Base-by-base conservation (phyloP, 1,284 basidiomycete species). In the Microbotryum lychnidis-dioicae region DNA sequence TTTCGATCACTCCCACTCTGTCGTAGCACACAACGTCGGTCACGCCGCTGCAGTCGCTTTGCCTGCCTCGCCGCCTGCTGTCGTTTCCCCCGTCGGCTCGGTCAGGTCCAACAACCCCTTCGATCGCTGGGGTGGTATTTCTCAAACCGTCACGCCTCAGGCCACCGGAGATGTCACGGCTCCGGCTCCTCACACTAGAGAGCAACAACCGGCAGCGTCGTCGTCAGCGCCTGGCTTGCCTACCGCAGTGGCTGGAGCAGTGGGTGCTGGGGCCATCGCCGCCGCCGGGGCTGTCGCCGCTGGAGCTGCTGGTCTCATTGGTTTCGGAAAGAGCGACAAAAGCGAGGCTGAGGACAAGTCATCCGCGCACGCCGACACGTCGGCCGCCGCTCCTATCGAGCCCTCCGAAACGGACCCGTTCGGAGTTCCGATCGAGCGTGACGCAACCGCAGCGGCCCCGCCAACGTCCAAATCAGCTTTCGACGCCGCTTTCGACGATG, bases 41-140 rank as follows among this genome's bases (percentile, higher is more conserved):
- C 27, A 60, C 48, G 58, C 63, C 12, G 82, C 84, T 9, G 76
- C 80, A 6, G 82, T 86, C 9, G 82, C 87, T 3, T 78, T 90
- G 16, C 89, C 88, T 1, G 72, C 76, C 14, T 85, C 87, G 0
- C 87, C 89, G 31, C 70, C 71, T 75, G 68, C 70, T 63, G 80
- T 71, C 65, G 75, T 66, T 60, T 74, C 65, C 54, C 80, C 76
- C 9, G 78, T 72, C 27, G 72, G 72, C 45, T 79, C 78, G 12
- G 73, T 76, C 50, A 86, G 87, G 76, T 92, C 89, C 70, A 94
- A 86, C 71, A 98, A 98, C 74, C 94, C 94, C 0, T 98, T 98
- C 73, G 93, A 92, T 67, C 79, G 87, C 48, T 76, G 93, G 54
- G 78, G 80, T 58, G 76, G 82, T 4, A 80, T 84, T 14, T 44